Conservation (phyloP, 2,329 filamentous ascomycete species). For the Trichoderma pleuroti region DNA sequence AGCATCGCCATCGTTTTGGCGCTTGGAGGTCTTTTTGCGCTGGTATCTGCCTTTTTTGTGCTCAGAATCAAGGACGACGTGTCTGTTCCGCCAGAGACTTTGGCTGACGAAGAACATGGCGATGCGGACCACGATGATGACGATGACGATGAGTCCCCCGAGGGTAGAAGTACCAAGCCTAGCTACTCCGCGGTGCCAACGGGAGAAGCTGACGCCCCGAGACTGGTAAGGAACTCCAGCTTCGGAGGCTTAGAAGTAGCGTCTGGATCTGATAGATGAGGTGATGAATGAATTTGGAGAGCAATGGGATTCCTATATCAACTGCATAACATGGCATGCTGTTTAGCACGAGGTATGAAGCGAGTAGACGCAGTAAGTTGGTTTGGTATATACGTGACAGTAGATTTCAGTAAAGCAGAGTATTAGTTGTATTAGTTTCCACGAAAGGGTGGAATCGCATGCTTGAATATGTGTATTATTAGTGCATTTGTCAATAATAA, state of each 20-base stretch:
- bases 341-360: background rate
- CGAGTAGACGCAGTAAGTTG: background rate
- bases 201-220: constrained; percentile 22
- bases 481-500: background rate
- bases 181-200: constrained; percentile 43
- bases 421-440: background rate
- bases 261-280: constrained; percentile 15
- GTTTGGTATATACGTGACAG: background rate
- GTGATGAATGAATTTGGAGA: background rate
- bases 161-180: constrained; percentile 33
- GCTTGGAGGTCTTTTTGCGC: constrained; percentile 74
- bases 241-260: constrained; percentile 18
- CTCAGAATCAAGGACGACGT: constrained; percentile 62
- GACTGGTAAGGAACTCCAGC: constrained; percentile 10
- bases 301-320: background rate
- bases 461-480: background rate
- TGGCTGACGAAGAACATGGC: constrained; percentile 43
- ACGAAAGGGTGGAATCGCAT: background rate
- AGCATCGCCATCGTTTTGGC: constrained; percentile 85
- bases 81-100: constrained; percentile 36
- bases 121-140: constrained; percentile 11
- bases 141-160: background rate
- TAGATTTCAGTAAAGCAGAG: background rate
- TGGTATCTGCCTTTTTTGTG: constrained; percentile 73
- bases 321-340: background rate